Base-by-base conservation (phyloP, 345 rosid genomes). In the Bruguiera sexangula region DNA sequence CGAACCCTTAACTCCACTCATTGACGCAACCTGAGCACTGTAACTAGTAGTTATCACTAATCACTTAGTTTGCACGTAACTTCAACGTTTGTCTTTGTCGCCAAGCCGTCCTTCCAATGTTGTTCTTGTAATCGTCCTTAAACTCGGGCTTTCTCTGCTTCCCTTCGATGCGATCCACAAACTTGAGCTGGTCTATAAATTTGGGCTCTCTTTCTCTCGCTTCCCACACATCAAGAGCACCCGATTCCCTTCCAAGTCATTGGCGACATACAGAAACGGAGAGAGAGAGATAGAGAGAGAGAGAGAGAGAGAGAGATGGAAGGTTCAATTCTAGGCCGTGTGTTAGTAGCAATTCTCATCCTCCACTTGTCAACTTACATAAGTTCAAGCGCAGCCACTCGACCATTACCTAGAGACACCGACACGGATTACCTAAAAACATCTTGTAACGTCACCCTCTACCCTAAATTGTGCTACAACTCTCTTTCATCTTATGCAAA, bases 401-500 rank as follows among this genome's bases (percentile, higher is more conserved):
- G 19, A 39, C 9, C 69, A n/a, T 39, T 51, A 20, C 71, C 73
- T 9, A 50, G 20, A 21, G 60, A 70, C 50, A 50, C 55, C 48
- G 31, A 63, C 31, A 61, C 54, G 13, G 69, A 75, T 29, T 81
- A 75, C 65, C 73, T 81, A 13, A 73, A n/a, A 67, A 63, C 73
- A n/a, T 73, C 85, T 19, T 81, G 85, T 31, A 46, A 34, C 15
- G n/a, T 32, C 60, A 78, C 81, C 26, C 60, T 46, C 24, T 81
- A 78, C 48, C 85, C 80, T 16, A 69, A 67, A 32, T 65, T 78
- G n/a, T 81, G 85, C 58, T 81, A 73, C 76, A 74, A 15, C 51
- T 66, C 80, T 24, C 84, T 84, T 39, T 71, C 81, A 10, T 60
- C 61, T 74, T 82, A 78, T 13, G 88, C 88, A 18, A 37, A 52